Conservation (phyloP, 768 basidiomycete species). For the Lentinus tigrinus region DNA sequence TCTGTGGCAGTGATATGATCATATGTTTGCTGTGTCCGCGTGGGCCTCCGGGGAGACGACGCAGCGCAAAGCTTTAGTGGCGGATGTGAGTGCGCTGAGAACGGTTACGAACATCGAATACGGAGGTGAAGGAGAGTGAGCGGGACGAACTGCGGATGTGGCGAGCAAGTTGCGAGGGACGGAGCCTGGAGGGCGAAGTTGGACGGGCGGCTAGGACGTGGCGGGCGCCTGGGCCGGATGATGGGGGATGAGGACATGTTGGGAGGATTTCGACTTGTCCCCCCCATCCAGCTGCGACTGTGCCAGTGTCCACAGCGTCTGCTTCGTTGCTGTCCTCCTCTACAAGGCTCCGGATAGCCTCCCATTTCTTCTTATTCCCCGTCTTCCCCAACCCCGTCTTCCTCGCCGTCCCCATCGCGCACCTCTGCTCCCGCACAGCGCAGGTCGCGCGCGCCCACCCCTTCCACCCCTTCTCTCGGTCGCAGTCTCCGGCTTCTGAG, state of each 20-base stretch:
- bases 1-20: not conserved
- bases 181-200: not conserved
- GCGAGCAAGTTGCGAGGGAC: too few relatives aligned
- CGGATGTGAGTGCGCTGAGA: not conserved
- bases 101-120: not conserved
- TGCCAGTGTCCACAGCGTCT: not conserved
- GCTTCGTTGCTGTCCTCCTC: constrained; percentile 1
- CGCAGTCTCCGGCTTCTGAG: not conserved
- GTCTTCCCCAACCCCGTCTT: not conserved
- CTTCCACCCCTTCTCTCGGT: not conserved
- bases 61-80: too few relatives aligned
- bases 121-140: not conserved
- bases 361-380: not conserved
- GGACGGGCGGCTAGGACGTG: constrained; percentile 4
- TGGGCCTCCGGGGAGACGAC: not conserved
- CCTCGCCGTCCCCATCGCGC: not conserved
- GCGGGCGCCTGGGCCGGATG: not conserved
- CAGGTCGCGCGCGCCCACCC: constrained; percentile 14
- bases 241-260: not conserved
- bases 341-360: constrained; percentile 20
- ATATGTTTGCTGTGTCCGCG: not conserved
- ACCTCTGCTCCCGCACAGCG: constrained; percentile 1
- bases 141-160: not conserved
- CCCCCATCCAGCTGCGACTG: not conserved
- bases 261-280: not conserved